These are phyloP conservation scores for Phytophthora hibernalis DNA, from an alignment of 352 stramenopile species.

Conservation along the genomic window DNA sequence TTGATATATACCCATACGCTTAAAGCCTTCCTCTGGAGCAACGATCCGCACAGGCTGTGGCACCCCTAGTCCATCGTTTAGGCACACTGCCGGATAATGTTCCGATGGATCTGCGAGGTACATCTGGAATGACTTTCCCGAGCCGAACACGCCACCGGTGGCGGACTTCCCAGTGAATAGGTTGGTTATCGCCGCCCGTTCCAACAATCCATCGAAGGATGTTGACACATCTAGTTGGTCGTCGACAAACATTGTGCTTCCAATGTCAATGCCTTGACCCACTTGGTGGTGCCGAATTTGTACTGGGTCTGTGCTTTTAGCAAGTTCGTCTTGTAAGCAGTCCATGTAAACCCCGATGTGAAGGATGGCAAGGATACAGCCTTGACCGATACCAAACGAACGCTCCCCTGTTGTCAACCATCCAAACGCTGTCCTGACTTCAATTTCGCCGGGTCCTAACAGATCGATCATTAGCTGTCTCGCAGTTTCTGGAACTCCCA, in stretches of 20 bases:
- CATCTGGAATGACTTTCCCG: conserved; percentile 12
- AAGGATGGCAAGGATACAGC: conserved; percentile 8
- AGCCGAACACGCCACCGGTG: conserved; percentile 2
- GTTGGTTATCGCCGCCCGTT: not conserved
- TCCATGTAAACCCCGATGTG: conserved; percentile 17
- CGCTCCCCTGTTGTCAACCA: conserved; percentile 5
- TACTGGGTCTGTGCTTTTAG: not conserved
- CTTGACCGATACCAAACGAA: conserved; percentile 11
- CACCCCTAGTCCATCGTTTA: conserved; percentile 6
- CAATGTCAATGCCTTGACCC: not conserved
- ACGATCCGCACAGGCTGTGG: not conserved
- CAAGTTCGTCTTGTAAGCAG: too few relatives aligned
- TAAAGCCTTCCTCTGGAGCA: conserved; percentile 3
- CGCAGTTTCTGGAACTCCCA: not conserved
- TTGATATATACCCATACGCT: conserved; percentile 10
- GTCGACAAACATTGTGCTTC: conserved; percentile 8
- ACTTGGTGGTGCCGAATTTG: not conserved
- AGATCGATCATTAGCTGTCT: conserved; percentile 12
- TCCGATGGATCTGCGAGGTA: not conserved
- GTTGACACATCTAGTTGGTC: conserved; percentile 13
- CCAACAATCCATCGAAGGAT: not conserved
- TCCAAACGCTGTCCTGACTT: conserved; percentile 10
- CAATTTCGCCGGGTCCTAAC: not conserved
- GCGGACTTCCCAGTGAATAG: conserved; percentile 9
- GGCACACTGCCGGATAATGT: not conserved